phyloP scores from a whole-genome alignment of 345 rosid genomes.

The Brassica carinata region DNA sequence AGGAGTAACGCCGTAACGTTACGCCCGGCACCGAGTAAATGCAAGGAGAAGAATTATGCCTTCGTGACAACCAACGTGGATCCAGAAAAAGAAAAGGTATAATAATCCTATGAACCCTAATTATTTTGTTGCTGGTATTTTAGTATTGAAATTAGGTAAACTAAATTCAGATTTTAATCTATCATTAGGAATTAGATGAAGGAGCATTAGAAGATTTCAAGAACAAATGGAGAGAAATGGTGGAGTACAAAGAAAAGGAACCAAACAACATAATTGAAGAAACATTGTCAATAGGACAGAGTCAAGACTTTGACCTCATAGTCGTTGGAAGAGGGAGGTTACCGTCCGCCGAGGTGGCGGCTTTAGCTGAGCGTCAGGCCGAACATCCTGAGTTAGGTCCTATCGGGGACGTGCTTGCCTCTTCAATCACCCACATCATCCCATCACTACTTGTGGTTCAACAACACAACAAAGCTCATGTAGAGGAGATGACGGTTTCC shows the following conservation, averaged over 20 bases:
- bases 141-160: background rate
- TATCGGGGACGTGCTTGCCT: constrained; percentile 51
- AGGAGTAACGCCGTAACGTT: constrained; percentile 40
- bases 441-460: constrained; percentile 53
- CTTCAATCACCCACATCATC: constrained; percentile 34
- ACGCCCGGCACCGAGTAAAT: constrained; percentile 47
- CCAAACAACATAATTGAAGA: constrained; percentile 53
- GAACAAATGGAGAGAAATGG: constrained; percentile 49
- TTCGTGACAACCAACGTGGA: constrained; percentile 58
- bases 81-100: constrained; percentile 51
- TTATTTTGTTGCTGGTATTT: background rate
- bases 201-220: constrained; percentile 50
- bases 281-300: constrained; percentile 54
- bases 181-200: constrained; percentile 58
- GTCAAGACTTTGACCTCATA: constrained; percentile 60
- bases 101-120: background rate
- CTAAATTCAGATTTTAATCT: background rate
- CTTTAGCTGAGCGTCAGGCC: constrained; percentile 53
- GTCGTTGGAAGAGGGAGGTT: constrained; percentile 75
- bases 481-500: constrained; percentile 47
- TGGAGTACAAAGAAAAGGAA: constrained; percentile 54
- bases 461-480: constrained; percentile 50
- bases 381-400: constrained; percentile 52
- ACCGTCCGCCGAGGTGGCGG: constrained; percentile 59
- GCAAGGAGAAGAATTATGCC: constrained; percentile 50